Evolutionary conservation across 1,284 basidiomycete species (phyloP).

Genomic region (Phylloporus sp.): DNA sequence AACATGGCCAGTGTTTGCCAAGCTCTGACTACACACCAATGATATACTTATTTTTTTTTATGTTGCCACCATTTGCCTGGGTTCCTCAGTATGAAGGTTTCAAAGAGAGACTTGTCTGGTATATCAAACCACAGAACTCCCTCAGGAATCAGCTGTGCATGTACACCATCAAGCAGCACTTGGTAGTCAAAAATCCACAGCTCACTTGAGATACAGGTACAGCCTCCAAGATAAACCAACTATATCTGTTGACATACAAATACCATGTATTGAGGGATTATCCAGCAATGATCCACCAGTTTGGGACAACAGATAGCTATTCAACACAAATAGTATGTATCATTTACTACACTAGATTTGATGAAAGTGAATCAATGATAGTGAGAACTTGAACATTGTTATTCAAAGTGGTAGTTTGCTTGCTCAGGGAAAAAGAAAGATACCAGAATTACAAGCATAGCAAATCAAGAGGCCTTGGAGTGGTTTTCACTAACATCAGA

Average conservation of each 20-base stretch:
- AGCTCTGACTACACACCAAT: neutral
- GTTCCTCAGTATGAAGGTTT: neutral
- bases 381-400: constrained; percentile 26
- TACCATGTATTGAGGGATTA: neutral
- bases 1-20: constrained; percentile 4
- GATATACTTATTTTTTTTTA: neutral
- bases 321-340: constrained; percentile 41
- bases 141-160: neutral
- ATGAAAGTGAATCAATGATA: neutral
- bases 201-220: neutral
- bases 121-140: constrained; percentile 8
- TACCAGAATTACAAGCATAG: constrained; percentile 1
- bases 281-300: neutral
- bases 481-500: too few relatives aligned
- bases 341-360: neutral
- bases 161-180: neutral
- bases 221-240: neutral
- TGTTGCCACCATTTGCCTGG: neutral
- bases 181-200: neutral
- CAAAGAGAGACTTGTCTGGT: neutral
- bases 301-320: constrained; percentile 30
- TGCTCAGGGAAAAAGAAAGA: constrained; percentile 17
- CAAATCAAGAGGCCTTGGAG: constrained; percentile 17
- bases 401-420: constrained; percentile 3
- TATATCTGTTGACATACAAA: neutral